Evolutionary conservation across 2,329 filamentous ascomycete species (phyloP).

Genomic region (Sarocladium kiliense): DNA sequence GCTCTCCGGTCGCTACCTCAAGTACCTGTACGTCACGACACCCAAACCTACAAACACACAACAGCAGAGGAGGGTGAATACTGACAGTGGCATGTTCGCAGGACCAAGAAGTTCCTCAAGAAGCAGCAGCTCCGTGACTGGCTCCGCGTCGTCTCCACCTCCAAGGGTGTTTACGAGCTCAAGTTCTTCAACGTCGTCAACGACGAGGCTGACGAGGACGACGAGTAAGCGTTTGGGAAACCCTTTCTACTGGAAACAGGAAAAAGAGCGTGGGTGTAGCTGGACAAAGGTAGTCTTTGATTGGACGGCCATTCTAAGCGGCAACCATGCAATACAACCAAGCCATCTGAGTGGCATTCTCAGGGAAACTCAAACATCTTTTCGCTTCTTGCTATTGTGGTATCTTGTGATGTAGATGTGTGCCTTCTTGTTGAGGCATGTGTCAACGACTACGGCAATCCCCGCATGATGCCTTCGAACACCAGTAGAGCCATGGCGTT

Average conservation of each 20-base stretch:
- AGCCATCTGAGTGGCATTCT: conserved; percentile 12
- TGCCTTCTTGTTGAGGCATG: not conserved
- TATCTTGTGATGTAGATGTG: conserved; percentile 1
- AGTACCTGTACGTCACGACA: conserved; percentile 79
- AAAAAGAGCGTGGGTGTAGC: not conserved
- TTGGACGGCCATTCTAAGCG: not conserved
- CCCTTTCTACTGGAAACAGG: conserved; percentile 5
- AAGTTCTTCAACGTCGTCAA: conserved; percentile 99
- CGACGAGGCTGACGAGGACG: conserved; percentile 95
- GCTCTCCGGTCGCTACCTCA: conserved; percentile 97
- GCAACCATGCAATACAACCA: conserved; percentile 8
- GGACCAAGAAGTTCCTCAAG: conserved; percentile 99
- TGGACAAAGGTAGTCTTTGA: not conserved
- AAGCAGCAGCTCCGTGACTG: conserved; percentile 99
- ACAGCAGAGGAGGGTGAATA: not conserved
- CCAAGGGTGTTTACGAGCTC: conserved; percentile 98
- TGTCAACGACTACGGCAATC: conserved; percentile 33
- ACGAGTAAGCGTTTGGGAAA: conserved; percentile 67
- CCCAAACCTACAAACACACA: not conserved
- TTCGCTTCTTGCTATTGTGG: not conserved
- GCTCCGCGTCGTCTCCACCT: conserved; percentile 97
- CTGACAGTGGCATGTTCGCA: conserved; percentile 27
- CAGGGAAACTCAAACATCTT: conserved; percentile 4
- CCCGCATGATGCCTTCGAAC: conserved; percentile 87
- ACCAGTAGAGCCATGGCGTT: conserved; percentile 91